phyloP scores from a whole-genome alignment of 1,284 basidiomycete species.

The Malassezia pachydermatis region DNA sequence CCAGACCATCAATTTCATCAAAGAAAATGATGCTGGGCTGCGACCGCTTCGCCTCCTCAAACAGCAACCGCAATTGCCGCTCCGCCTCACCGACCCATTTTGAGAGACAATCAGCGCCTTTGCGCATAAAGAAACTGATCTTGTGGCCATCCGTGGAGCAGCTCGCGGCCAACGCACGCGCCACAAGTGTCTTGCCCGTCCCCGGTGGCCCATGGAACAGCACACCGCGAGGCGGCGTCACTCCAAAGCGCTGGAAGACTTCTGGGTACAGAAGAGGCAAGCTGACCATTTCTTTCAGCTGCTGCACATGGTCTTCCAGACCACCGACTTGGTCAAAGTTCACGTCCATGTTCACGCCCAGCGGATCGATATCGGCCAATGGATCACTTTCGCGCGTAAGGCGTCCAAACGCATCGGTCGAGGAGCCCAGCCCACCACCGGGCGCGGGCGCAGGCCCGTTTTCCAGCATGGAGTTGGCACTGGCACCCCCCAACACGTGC shows the following conservation, averaged over 20 bases:
- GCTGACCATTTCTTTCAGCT: constrained; percentile 96
- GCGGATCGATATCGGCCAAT: constrained; percentile 90
- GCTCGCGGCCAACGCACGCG: constrained; percentile 85
- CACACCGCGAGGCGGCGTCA: constrained; percentile 91
- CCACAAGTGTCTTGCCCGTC: constrained; percentile 51
- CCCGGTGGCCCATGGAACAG: constrained; percentile 60
- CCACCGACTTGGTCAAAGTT: constrained; percentile 97
- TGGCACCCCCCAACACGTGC: not conserved
- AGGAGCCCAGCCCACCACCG: constrained; percentile 23
- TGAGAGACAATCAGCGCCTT: constrained; percentile 92
- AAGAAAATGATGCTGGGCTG: constrained; percentile 96
- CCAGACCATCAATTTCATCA: constrained; percentile 96
- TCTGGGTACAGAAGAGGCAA: constrained; percentile 92
- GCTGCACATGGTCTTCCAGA: constrained; percentile 88
- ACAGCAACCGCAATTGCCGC: constrained; percentile 83
- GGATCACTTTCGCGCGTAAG: constrained; percentile 51
- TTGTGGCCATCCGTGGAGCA: constrained; percentile 78
- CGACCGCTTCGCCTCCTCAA: constrained; percentile 84
- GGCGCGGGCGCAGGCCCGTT: constrained; percentile 19
- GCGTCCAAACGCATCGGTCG: constrained; percentile 26
- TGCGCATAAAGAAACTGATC: constrained; percentile 99
- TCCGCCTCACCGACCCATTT: constrained; percentile 99
- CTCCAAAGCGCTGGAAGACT: constrained; percentile 85
- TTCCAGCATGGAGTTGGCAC: constrained; percentile 24
- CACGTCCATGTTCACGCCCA: constrained; percentile 84